Evolutionary conservation across 768 basidiomycete genomes (phyloP), one percentile per base, ranked within the genome.

Genomic region (Udeniomyces megalosporus): DNA sequence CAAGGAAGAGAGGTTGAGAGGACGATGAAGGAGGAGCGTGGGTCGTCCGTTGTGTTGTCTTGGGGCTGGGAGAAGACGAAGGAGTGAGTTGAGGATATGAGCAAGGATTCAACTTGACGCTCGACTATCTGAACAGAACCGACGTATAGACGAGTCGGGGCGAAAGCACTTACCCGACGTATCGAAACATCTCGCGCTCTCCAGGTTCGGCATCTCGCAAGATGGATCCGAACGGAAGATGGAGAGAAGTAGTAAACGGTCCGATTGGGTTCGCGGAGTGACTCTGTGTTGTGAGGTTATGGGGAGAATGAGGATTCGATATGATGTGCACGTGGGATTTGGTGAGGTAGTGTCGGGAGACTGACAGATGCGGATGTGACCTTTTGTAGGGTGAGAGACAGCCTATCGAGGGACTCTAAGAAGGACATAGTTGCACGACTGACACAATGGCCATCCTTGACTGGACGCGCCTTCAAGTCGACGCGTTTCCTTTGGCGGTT

Each of bases 141-240:
- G 17, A 42, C 38, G 17, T 17, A 26, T 4, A 38, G 55, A 24
- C 24, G 22, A 42, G 3, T 1, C 17, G 8, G n/a, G 24, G 6
- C 24, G 47, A 42, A 32, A 54, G 35, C 26, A n/a, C 56, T 48
- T 14, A 63, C 62, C 62, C 62, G 28, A 63, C 50, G 34, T 63
- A 63, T 28, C 34, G 48, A n/a, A 63, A 63, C 55, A 63, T 57
- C 55, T 63, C 62, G 14, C 62, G 34, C 50, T 63, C 62, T 31
- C 62, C 62, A 2, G 56, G 56, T 29, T 63, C 57, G 22, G 62
- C 62, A 20, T 63, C 62, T 2, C 62, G 46, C 10, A 63, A 29
- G 24, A 52, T 56, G 17, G 47, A 28, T 14, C 56, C 47, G 32
- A 56, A 56, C 6, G 62, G 62, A 1, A 42, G 48, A 3, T 48